Percentiles rank a stretch among this genome's conserved stretches.
phyloP scores from a whole-genome alignment of 495 filamentous ascomycete genomes.

The Margaritispora aquatica region DNA sequence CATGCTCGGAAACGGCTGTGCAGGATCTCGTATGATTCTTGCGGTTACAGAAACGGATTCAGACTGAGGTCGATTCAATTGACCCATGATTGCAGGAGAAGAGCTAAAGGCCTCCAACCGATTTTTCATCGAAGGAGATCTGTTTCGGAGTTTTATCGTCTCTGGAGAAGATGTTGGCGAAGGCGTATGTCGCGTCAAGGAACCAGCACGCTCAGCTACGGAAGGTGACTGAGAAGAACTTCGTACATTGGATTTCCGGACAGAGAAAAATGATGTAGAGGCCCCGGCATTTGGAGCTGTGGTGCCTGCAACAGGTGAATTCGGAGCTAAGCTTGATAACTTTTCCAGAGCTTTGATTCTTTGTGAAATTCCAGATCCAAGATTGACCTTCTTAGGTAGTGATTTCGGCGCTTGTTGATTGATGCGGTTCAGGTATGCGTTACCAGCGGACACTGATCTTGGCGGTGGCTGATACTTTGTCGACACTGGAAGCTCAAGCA shows the following conservation, averaged over 20 bases:
- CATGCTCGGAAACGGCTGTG: constrained; percentile 37
- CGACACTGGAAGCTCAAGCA: constrained; percentile 3
- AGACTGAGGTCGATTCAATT: constrained; percentile 34
- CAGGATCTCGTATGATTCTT: constrained; percentile 61
- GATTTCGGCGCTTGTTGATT: constrained; percentile 38
- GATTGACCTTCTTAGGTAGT: constrained; percentile 67
- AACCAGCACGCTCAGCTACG: constrained; percentile 35
- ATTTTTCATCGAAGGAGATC: constrained; percentile 21
- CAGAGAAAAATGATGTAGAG: constrained; percentile 41
- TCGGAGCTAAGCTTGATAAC: constrained; percentile 41
- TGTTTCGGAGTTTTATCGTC: constrained; percentile 10
- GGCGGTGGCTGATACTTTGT: constrained; percentile 20
- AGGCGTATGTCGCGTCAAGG: constrained; percentile 27
- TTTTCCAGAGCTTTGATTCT: constrained; percentile 84
- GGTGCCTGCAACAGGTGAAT: constrained; percentile 30
- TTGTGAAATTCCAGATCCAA: constrained; percentile 83
- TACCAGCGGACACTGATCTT: constrained; percentile 41
- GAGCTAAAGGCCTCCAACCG: constrained; percentile 14
- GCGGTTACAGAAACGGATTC: constrained; percentile 78
- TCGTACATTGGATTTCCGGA: constrained; percentile 37
- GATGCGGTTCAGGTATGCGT: constrained; percentile 38
- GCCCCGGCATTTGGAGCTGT: constrained; percentile 4
- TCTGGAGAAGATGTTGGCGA: constrained; percentile 40
- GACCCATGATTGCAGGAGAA: not conserved
- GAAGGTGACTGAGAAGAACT: constrained; percentile 39